Percentiles rank a stretch among this genome's conserved stretches.
phyloP scores from a whole-genome alignment of 1,284 basidiomycete species.

The Naganishia cerealis region DNA sequence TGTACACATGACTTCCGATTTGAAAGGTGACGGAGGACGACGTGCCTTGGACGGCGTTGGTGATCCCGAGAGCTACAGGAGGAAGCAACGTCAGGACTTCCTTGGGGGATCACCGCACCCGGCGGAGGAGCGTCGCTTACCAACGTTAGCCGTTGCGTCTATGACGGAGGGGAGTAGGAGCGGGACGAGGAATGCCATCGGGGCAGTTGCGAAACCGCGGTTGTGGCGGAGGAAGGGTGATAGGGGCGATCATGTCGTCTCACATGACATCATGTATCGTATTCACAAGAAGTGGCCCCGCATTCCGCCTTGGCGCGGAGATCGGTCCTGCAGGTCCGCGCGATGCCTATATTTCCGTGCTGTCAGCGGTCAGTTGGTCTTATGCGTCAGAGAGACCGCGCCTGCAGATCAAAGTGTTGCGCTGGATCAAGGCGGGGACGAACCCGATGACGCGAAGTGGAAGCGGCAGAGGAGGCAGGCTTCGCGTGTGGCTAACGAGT shows the following conservation, averaged over 20 bases:
- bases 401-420: no score
- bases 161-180: conserved; percentile 40
- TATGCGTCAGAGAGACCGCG: no score
- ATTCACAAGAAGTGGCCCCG: no score
- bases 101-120: no score
- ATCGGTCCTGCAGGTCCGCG: neutral
- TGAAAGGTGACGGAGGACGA: conserved; percentile 40
- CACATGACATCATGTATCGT: conserved; percentile 8
- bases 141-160: conserved; percentile 42
- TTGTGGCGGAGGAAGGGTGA: neutral
- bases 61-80: conserved; percentile 40
- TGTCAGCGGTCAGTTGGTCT: no score
- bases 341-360: no score
- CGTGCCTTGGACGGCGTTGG: conserved; percentile 42
- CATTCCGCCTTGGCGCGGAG: neutral
- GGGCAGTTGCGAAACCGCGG: no score
- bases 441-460: no score
- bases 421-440: no score
- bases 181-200: conserved; percentile 41
- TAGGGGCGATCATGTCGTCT: neutral
- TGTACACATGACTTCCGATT: conserved; percentile 42
- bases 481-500: no score
- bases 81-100: neutral
- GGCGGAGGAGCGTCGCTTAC: conserved; percentile 30
- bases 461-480: no score